Conservation (phyloP, 441 rosid genomes). For the Gossypium trilobum region DNA sequence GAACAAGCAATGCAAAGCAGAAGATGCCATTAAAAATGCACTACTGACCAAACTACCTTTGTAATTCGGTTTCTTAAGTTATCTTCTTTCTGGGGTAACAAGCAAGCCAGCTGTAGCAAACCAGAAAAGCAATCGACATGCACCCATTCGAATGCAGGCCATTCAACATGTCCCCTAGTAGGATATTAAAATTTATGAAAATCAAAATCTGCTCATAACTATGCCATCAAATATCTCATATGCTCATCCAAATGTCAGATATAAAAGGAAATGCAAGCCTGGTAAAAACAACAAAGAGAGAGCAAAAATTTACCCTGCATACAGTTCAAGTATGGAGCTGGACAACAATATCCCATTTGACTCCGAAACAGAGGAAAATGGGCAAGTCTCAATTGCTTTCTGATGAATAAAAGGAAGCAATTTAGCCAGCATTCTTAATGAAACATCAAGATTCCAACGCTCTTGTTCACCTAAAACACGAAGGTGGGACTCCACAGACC, state of each 20-base stretch:
- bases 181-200: constrained; percentile 25
- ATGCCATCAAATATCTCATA: constrained; percentile 8
- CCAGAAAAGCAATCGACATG: constrained; percentile 82
- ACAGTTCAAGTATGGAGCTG: constrained; percentile 48
- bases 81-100: constrained; percentile 87
- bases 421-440: constrained; percentile 72
- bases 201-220: constrained; percentile 8
- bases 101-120: constrained; percentile 65
- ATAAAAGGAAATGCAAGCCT: constrained; percentile 10
- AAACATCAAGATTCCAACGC: constrained; percentile 87
- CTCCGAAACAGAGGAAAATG: constrained; percentile 52
- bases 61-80: constrained; percentile 66
- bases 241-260: not conserved
- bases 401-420: constrained; percentile 67
- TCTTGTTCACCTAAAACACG: constrained; percentile 88
- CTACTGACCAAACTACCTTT: constrained; percentile 42
- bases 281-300: constrained; percentile 11
- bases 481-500: constrained; percentile 80
- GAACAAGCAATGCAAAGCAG: constrained; percentile 1
- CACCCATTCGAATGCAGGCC: constrained; percentile 93
- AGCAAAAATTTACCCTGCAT: constrained; percentile 48
- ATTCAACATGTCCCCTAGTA: constrained; percentile 62
- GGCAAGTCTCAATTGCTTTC: constrained; percentile 74
- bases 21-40: constrained; percentile 8
- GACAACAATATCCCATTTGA: constrained; percentile 42